Base-by-base conservation (phyloP, 805 yeast species). In the Saccharomycopsis fibuligera region DNA sequence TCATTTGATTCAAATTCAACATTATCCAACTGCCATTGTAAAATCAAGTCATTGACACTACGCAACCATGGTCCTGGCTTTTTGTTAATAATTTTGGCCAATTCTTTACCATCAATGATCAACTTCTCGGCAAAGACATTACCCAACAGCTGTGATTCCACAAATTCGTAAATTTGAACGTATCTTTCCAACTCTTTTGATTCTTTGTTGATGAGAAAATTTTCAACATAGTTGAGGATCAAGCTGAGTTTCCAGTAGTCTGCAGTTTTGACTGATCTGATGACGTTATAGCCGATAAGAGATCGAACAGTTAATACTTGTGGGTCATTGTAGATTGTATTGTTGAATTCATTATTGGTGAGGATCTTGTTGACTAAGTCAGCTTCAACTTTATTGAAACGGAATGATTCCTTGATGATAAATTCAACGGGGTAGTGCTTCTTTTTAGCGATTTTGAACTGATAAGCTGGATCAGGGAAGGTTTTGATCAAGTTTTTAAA, bases 61-160 rank as follows among this genome's bases (percentile, higher is more conserved):
- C 77, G 70, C 74, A 91, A 71, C 96, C 97, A 89, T 4, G 90
- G 89, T 0, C 99, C 99, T 0, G 91, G 86, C 59, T 83, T 84
- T 48, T 69, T 68, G 21, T 71, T 65, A 25, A 85, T 63, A 19
- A 69, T 63, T 38, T 68, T 64, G 45, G 75, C 67, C 40, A 91
- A 63, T 40, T 76, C 75, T 56, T 85, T 87, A 14, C 99, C 95
- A 62, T 86, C 88, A 10, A 90, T 63, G 5, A 86, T 55, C 1
- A 91, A 86, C 58, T 78, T 84, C 49, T 83, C 51, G 0, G 58
- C 60, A 58, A 77, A 71, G 0, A 74, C 79, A 2, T 69, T 60
- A 2, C 55, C 58, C 43, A 86, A 66, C 5, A 62, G 62, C 9
- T 61, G 55, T 3, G 58, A 59, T 0, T 55, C 51, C 14, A 79